Evolutionary conservation across 768 basidiomycete genomes (phyloP).

Genomic region (Suillus hirtellus): DNA sequence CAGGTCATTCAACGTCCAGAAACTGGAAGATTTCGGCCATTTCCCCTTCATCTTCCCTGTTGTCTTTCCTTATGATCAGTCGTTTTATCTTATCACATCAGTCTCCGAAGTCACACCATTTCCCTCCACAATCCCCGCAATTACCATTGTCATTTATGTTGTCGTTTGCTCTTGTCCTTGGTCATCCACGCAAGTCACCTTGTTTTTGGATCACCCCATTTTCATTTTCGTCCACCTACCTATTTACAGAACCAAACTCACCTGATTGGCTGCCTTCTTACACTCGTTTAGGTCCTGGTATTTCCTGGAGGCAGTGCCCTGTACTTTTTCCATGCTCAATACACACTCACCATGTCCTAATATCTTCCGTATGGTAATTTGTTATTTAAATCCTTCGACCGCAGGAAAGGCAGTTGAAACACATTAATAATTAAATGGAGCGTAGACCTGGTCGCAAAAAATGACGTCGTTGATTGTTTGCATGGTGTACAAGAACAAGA

Average conservation of each 20-base stretch:
- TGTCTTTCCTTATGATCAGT: slow-evolving; percentile 21
- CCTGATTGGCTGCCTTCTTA: slow-evolving; percentile 28
- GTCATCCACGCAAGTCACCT: slow-evolving; percentile 20
- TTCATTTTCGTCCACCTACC: slow-evolving; percentile 13
- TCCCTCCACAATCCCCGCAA: slow-evolving; percentile 15
- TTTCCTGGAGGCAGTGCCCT: slow-evolving; percentile 30
- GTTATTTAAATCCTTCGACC: slow-evolving; percentile 25
- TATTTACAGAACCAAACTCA: slow-evolving; percentile 22
- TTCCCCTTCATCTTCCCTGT: neutral
- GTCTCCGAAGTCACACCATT: slow-evolving; percentile 27
- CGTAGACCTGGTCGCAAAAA: neutral
- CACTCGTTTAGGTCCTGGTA: slow-evolving; percentile 29
- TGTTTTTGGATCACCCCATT: slow-evolving; percentile 15
- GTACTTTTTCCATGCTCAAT: slow-evolving; percentile 37
- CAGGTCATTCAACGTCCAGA: neutral
- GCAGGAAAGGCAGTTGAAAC: slow-evolving; percentile 16
- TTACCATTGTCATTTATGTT: slow-evolving; percentile 22
- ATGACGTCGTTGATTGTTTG: neutral
- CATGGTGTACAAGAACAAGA: neutral
- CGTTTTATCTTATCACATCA: slow-evolving; percentile 28
- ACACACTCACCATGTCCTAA: slow-evolving; percentile 37
- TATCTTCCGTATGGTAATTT: slow-evolving; percentile 36
- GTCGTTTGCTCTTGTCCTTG: slow-evolving; percentile 27
- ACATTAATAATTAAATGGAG: neutral
- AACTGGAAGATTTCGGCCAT: neutral